These are phyloP conservation scores for Alisma plantagoaquatica DNA, from an alignment of 106 monocot species.

Conservation along the genomic window DNA sequence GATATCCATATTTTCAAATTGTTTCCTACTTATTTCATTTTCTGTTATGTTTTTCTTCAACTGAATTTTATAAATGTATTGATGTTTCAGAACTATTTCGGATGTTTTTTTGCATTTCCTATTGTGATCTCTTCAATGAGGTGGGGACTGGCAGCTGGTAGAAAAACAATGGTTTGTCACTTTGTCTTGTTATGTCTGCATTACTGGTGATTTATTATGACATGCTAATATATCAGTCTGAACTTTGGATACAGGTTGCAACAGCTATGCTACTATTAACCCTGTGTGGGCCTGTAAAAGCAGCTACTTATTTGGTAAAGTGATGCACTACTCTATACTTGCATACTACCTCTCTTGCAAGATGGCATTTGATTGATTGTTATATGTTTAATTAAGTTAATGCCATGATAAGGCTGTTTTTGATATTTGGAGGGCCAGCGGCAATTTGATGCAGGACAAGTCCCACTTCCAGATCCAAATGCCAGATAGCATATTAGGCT, in stretches of 20 bases:
- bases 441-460: too few relatives aligned
- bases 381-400: background rate
- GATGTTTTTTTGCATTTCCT: slow-evolving; percentile 84
- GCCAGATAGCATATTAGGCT: too few relatives aligned
- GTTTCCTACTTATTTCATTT: too few relatives aligned
- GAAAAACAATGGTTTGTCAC: slow-evolving; percentile 81
- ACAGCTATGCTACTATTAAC: slow-evolving; percentile 67
- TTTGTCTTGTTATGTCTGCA: too few relatives aligned
- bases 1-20: too few relatives aligned
- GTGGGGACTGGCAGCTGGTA: slow-evolving; percentile 81
- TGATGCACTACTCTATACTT: background rate
- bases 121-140: slow-evolving; percentile 92
- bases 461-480: too few relatives aligned
- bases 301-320: slow-evolving; percentile 72
- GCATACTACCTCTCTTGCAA: background rate
- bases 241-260: slow-evolving; percentile 55
- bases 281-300: slow-evolving; percentile 85
- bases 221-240: too few relatives aligned
- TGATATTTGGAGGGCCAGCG: too few relatives aligned
- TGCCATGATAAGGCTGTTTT: background rate
- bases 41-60: too few relatives aligned
- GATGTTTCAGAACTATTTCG: slow-evolving; percentile 65
- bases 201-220: too few relatives aligned
- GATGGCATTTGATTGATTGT: background rate
- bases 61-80: too few relatives aligned